Evolutionary conservation across 306 rosid species (phyloP).

Genomic region (Inga oerstediana): DNA sequence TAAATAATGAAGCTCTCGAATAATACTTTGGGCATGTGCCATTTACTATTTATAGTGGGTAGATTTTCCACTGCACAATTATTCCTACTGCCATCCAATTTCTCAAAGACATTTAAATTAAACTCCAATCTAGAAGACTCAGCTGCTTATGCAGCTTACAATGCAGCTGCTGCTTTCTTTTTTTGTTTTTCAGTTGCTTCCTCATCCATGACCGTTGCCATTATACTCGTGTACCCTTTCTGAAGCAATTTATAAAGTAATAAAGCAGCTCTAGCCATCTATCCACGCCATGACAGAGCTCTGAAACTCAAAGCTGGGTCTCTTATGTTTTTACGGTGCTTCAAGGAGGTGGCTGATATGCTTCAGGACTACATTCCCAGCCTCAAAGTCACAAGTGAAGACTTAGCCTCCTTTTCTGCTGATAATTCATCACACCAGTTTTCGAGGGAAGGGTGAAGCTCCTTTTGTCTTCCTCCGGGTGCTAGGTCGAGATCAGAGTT

Average conservation of each 20-base stretch:
- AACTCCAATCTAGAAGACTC: slow-evolving; percentile 35
- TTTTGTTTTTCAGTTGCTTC: slow-evolving; percentile 77
- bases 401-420: slow-evolving; percentile 55
- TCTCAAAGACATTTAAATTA: slow-evolving; percentile 31
- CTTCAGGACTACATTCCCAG: slow-evolving; percentile 96
- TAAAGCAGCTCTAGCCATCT: slow-evolving; percentile 70
- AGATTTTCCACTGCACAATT: slow-evolving; percentile 31
- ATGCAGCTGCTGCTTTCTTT: slow-evolving; percentile 58
- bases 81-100: slow-evolving; percentile 4
- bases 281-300: slow-evolving; percentile 82
- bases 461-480: slow-evolving; percentile 52
- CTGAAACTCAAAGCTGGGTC: slow-evolving; percentile 83
- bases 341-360: slow-evolving; percentile 89
- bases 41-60: not conserved
- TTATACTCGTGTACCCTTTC: slow-evolving; percentile 75
- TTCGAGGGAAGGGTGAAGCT: slow-evolving; percentile 77
- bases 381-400: slow-evolving; percentile 68
- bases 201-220: slow-evolving; percentile 61
- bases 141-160: slow-evolving; percentile 50
- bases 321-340: slow-evolving; percentile 70
- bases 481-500: slow-evolving; percentile 54
- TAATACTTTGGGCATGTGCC: too few relatives aligned
- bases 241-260: slow-evolving; percentile 82
- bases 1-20: too few relatives aligned
- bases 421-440: slow-evolving; percentile 58